A percentile compares a stretch with the other conserved stretches of the same genome.
These are phyloP conservation scores for Atractiella rhizophila DNA, from an alignment of 768 basidiomycete species.

Conservation along the genomic window DNA sequence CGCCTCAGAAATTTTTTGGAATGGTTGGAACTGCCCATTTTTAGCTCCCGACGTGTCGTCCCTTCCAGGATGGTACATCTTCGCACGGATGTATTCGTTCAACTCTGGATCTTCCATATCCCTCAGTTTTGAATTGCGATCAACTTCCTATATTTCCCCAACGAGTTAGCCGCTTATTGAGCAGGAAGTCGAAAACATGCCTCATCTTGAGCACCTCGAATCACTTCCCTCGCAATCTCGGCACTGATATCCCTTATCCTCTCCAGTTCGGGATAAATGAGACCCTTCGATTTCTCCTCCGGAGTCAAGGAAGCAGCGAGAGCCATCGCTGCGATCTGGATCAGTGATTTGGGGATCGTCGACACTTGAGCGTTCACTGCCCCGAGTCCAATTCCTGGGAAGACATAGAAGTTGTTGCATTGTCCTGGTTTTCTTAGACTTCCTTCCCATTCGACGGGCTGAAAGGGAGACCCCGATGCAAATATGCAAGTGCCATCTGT, in stretches of 20 bases:
- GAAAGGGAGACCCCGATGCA: conserved; percentile 71
- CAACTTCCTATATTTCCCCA: conserved; percentile 10
- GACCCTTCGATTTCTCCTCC: conserved; percentile 38
- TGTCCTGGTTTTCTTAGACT: conserved; percentile 48
- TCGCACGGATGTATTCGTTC: conserved; percentile 4
- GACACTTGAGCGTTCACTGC: conserved; percentile 43
- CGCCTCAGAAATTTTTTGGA: not conserved
- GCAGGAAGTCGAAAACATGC: not conserved
- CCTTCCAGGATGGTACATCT: conserved; percentile 16
- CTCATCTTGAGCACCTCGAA: conserved; percentile 52
- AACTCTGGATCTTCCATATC: conserved; percentile 9
- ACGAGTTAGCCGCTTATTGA: conserved; percentile 2
- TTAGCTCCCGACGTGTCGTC: not conserved
- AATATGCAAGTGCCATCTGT: conserved; percentile 42
- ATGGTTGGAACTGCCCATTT: conserved; percentile 5
- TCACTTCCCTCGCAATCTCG: conserved; percentile 44
- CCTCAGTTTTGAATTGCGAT: conserved; percentile 11
- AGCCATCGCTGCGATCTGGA: conserved; percentile 62
- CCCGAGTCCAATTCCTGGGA: conserved; percentile 31
- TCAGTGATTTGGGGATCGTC: conserved; percentile 58
- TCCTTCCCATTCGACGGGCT: conserved; percentile 33
- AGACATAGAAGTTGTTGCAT: conserved; percentile 55
- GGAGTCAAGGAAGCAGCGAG: conserved; percentile 44
- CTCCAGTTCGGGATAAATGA: conserved; percentile 62
- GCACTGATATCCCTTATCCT: conserved; percentile 63